phyloP scores from a whole-genome alignment of 2,329 filamentous ascomycete genomes.

The Pestalotiopsis sp. region DNA sequence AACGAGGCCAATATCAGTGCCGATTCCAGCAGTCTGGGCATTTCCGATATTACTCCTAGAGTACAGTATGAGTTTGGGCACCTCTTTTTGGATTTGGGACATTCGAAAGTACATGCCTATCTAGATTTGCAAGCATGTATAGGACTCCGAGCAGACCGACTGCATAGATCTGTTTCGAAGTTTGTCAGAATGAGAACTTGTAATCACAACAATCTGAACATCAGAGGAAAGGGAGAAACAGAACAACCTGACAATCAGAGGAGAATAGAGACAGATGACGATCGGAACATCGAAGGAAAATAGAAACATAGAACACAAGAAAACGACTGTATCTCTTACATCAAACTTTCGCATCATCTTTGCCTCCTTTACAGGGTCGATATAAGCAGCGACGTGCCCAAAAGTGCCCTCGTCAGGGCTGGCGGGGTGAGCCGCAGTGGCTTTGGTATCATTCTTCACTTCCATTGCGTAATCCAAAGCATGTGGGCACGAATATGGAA shows the following conservation, averaged over 20 bases:
- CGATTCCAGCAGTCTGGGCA: conserved; percentile 27
- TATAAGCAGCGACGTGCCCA: conserved; percentile 2
- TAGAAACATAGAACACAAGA: not conserved
- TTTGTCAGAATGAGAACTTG: not conserved
- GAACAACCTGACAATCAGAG: not conserved
- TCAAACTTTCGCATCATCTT: conserved; percentile 30
- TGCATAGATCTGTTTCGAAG: conserved; percentile 21
- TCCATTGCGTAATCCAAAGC: not conserved
- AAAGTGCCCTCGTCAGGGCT: conserved; percentile 1
- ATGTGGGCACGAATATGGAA: not conserved
- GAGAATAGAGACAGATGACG: not conserved
- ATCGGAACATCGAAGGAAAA: not conserved
- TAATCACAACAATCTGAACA: not conserved
- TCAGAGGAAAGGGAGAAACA: not conserved
- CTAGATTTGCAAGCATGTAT: conserved; percentile 35
- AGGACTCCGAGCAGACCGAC: conserved; percentile 21
- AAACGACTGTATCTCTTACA: conserved; percentile 14
- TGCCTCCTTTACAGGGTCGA: conserved; percentile 17
- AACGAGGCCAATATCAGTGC: conserved; percentile 28
- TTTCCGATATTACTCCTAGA: conserved; percentile 26
- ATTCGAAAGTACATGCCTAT: conserved; percentile 18
- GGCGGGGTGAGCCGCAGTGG: not conserved
- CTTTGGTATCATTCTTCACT: conserved; percentile 3
- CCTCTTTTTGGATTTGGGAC: not conserved
- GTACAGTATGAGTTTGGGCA: not conserved